A percentile compares a stretch with the other conserved stretches of the same genome.
phyloP scores from a whole-genome alignment of 805 yeast genomes.

The Kurtzmaniella cleridarum region DNA sequence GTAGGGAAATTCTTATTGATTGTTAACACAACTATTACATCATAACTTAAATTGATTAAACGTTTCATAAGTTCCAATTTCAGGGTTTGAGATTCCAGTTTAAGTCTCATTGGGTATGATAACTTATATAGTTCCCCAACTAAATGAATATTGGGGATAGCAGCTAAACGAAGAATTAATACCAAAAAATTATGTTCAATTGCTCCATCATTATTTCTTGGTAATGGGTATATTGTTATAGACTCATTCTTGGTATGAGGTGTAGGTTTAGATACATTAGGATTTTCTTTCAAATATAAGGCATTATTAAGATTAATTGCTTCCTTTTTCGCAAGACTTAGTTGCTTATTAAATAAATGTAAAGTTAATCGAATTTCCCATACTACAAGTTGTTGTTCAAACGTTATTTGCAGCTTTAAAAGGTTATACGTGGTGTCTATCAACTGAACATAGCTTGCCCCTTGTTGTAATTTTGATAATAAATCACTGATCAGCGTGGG shows the following conservation, averaged over 20 bases:
- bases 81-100: slow-evolving; percentile 5
- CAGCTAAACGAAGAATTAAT: slow-evolving; percentile 36
- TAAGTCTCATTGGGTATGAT: slow-evolving; percentile 31
- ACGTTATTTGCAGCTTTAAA: slow-evolving; percentile 5
- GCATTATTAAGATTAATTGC: slow-evolving; percentile 33
- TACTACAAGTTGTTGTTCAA: slow-evolving; percentile 13
- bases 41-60: slow-evolving; percentile 27
- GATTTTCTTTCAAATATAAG: slow-evolving; percentile 27
- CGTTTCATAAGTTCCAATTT: slow-evolving; percentile 10
- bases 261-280: slow-evolving; percentile 3
- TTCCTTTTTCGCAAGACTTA: slow-evolving; percentile 28
- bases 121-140: slow-evolving; percentile 42
- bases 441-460: slow-evolving; percentile 4
- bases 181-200: slow-evolving; percentile 24
- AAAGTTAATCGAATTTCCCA: slow-evolving; percentile 35
- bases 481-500: slow-evolving; percentile 3
- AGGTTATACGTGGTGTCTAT: slow-evolving; percentile 13
- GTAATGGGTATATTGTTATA: slow-evolving; percentile 25
- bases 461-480: neutral
- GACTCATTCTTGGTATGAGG: slow-evolving; percentile 1
- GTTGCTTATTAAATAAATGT: slow-evolving; percentile 24
- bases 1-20: slow-evolving; percentile 26
- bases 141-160: slow-evolving; percentile 35
- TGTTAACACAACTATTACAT: slow-evolving; percentile 22
- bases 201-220: slow-evolving; percentile 26